A percentile compares a stretch with the other conserved stretches of the same genome.
These are phyloP conservation scores for Neophaeococcomyces aloes DNA, from an alignment of 2,329 filamentous ascomycete genomes.

Conservation along the genomic window DNA sequence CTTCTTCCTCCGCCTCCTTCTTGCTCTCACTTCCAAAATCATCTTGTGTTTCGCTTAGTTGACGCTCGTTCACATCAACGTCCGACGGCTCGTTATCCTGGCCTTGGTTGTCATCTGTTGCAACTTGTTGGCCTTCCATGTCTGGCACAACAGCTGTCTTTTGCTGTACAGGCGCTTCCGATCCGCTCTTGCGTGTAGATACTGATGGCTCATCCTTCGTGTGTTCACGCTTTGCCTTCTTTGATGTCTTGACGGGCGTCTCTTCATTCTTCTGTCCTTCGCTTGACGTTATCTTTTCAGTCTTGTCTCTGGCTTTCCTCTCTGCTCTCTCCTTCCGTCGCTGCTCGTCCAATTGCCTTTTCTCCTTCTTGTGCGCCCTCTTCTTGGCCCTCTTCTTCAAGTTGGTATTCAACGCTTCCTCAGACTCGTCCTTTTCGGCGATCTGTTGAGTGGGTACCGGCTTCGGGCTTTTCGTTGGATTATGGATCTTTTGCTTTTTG, in stretches of 20 bases:
- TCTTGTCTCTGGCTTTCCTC: constrained; percentile 38
- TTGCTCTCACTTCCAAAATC: not conserved
- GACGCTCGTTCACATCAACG: constrained; percentile 14
- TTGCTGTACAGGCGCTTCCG: constrained; percentile 8
- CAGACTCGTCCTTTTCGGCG: constrained; percentile 51
- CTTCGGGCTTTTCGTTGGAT: constrained; percentile 13
- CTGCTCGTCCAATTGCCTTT: constrained; percentile 24
- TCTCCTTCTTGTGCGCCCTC: constrained; percentile 17
- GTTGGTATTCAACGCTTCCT: constrained; percentile 45
- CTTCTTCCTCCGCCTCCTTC: not conserved
- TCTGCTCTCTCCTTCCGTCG: constrained; percentile 31
- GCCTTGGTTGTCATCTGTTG: constrained; percentile 22
- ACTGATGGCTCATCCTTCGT: not conserved
- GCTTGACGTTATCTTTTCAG: constrained; percentile 30
- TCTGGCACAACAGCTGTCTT: constrained; percentile 12
- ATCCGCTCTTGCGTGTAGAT: constrained; percentile 16
- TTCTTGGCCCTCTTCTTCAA: constrained; percentile 20
- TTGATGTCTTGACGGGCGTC: constrained; percentile 27
- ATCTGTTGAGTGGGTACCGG: constrained; percentile 38
- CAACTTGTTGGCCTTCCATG: constrained; percentile 4
- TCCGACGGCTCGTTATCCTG: constrained; percentile 33
- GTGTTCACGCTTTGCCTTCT: constrained; percentile 24
- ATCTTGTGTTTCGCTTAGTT: constrained; percentile 24
- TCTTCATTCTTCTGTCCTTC: constrained; percentile 26
- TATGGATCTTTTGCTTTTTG: constrained; percentile 22